phyloP scores from a whole-genome alignment of 2,329 filamentous ascomycete genomes.

The Calonectria pseudoturangicola region DNA sequence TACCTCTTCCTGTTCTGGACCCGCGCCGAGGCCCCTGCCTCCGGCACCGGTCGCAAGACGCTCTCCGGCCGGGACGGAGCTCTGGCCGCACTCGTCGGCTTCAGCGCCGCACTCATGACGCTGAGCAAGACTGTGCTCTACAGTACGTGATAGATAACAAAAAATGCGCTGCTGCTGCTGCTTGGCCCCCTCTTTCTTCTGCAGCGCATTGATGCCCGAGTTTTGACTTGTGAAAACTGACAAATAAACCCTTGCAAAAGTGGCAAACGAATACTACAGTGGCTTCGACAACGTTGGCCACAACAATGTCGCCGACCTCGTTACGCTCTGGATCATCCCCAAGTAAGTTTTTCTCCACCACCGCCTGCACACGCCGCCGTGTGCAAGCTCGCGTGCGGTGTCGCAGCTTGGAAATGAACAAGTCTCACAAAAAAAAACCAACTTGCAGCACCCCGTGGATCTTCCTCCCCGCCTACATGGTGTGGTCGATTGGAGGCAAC shows the following conservation, averaged over 20 bases:
- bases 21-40: constrained; percentile 37
- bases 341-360: constrained; percentile 67
- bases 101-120: constrained; percentile 75
- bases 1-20: constrained; percentile 68
- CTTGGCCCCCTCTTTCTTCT: background rate
- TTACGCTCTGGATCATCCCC: constrained; percentile 75
- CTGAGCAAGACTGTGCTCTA: constrained; percentile 78
- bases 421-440: constrained; percentile 9
- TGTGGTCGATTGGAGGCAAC: constrained; percentile 68
- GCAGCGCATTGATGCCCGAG: background rate
- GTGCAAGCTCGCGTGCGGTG: constrained; percentile 5
- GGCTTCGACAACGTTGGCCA: constrained; percentile 75
- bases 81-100: constrained; percentile 68
- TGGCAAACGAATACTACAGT: constrained; percentile 74
- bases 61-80: constrained; percentile 67
- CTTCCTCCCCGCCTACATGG: constrained; percentile 71
- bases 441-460: constrained; percentile 72
- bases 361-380: background rate
- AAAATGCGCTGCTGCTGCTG: background rate
- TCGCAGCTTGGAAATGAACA: constrained; percentile 2
- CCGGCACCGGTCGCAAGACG: constrained; percentile 54
- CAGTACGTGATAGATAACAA: constrained; percentile 64
- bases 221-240: background rate
- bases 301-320: constrained; percentile 66
- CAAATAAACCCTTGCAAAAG: constrained; percentile 56